Evolutionary conservation across 352 stramenopile species (phyloP).

Genomic region (Aphanomyces cochlioides): DNA sequence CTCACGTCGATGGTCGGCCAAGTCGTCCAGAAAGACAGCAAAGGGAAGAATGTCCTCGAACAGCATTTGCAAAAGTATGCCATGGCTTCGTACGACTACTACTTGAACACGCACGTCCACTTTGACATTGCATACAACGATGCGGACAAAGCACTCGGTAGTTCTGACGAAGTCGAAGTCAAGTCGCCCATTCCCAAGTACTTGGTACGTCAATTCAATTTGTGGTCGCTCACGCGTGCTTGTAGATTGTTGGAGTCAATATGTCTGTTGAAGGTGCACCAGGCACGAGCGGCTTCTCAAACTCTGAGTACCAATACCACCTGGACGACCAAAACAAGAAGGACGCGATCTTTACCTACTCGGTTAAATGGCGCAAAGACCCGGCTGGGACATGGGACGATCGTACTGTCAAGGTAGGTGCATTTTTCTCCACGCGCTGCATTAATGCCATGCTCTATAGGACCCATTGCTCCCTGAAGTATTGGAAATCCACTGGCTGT

Average conservation of each 20-base stretch:
- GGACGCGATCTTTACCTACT: constrained; percentile 92
- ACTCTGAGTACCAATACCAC: constrained; percentile 50
- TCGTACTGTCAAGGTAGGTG: constrained; percentile 68
- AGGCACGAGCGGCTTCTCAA: not conserved
- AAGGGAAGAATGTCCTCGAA: constrained; percentile 40
- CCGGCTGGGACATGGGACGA: constrained; percentile 84
- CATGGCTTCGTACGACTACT: constrained; percentile 51
- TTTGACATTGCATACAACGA: constrained; percentile 94
- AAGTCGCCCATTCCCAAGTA: constrained; percentile 27
- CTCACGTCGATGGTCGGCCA: constrained; percentile 95
- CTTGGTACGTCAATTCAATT: constrained; percentile 10
- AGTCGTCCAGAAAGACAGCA: constrained; percentile 65
- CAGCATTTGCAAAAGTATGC: constrained; percentile 26
- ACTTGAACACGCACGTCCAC: constrained; percentile 95
- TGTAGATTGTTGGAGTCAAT: constrained; percentile 67
- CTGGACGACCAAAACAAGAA: constrained; percentile 46
- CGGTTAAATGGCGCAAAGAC: constrained; percentile 92
- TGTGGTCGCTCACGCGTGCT: not conserved
- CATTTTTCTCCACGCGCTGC: constrained; percentile 10
- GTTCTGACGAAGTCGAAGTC: constrained; percentile 43
- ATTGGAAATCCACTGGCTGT: constrained; percentile 96
- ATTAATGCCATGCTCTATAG: not conserved
- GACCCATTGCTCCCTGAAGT: constrained; percentile 39
- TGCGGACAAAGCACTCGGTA: constrained; percentile 79
- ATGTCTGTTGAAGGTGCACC: constrained; percentile 40